Base-by-base conservation (phyloP, 1,284 basidiomycete species). In the Ustilago bromivora region DNA sequence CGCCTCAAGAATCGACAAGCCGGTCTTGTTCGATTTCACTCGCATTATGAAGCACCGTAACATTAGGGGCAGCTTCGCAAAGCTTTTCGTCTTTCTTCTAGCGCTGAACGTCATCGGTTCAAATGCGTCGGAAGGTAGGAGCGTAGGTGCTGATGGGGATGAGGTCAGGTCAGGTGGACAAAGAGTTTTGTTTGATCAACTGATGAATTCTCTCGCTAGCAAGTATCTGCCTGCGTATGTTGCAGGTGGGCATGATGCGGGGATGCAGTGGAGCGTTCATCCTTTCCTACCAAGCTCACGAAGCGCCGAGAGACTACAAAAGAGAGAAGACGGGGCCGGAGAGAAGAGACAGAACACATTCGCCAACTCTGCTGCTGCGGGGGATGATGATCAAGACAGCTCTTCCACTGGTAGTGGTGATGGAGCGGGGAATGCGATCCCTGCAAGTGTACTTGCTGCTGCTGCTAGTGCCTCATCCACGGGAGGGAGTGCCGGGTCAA, bases 121-220 rank as follows among this genome's bases (percentile, higher is more conserved):
- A 4, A 46, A 46, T 46, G 43, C 43, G 17, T 19, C 17, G 6
- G 43, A 28, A 28, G 51, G 51, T 10, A 46, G 12, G 40, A 28
- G 23, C 3, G 23, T 28, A 28, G 23, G 23, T 28, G 23, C 23
- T 28, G 23, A 28, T 28, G 56, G 40, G 3, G 28, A 31, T n/a
- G 57, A 58, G 13, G 40, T 52, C 28, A 46, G 59, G 3, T 11
- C 32, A 9, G 62, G 34, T 2, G 47, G 43, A 12, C 54, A 57
- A 36, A 55, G 68, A 8, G 73, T 67, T 47, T 31, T 76, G 47
- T 71, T 76, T 36, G 67, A 76, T 38, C 73, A 71, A 46, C n/a
- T 76, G 51, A 0, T 76, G 1, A 61, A 70, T 5, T 47, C 31
- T 15, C 7, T 70, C 2, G 59, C 72, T 11, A 31, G 10, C 8